phyloP scores from a whole-genome alignment of 192 early-diverging fungal genomes.

The Mortierella claussenii region DNA sequence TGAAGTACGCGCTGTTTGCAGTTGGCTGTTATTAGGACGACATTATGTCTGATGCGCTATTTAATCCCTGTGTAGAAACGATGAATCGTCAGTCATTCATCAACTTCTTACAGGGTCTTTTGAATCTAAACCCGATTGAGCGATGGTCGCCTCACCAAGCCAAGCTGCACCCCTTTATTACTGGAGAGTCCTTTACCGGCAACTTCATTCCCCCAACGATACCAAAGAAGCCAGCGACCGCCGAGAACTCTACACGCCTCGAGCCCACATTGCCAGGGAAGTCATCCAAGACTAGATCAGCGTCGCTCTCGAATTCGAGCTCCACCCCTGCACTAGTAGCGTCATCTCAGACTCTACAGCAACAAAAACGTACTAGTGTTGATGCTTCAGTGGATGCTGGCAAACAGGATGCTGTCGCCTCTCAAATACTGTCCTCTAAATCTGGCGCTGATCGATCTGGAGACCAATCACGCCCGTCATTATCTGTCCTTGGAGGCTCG shows the following conservation, averaged over 20 bases:
- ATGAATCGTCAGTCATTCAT: constrained; percentile 80
- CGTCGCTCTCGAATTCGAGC: constrained; percentile 15
- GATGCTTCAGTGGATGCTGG: neutral
- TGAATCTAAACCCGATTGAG: constrained; percentile 91
- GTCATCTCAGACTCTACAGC: neutral
- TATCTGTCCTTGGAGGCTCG: neutral
- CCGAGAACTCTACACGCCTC: constrained; percentile 35
- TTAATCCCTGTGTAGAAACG: no score
- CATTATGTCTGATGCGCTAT: no score
- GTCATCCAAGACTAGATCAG: constrained; percentile 11
- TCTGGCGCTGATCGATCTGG: neutral
- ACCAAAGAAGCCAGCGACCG: constrained; percentile 42
- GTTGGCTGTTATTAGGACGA: no score
- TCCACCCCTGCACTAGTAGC: constrained; percentile 11
- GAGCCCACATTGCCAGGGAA: constrained; percentile 43
- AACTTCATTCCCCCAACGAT: constrained; percentile 73
- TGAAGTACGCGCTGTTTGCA: no score
- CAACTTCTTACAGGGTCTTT: constrained; percentile 92
- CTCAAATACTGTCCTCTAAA: constrained; percentile 2
- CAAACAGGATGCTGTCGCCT: neutral
- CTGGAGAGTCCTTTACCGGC: constrained; percentile 80
- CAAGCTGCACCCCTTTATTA: constrained; percentile 94
- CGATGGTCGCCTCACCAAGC: constrained; percentile 97
- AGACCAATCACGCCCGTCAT: neutral
- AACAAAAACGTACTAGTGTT: neutral